Base-by-base conservation (phyloP, 768 basidiomycete species). In the Mycena rosella region DNA sequence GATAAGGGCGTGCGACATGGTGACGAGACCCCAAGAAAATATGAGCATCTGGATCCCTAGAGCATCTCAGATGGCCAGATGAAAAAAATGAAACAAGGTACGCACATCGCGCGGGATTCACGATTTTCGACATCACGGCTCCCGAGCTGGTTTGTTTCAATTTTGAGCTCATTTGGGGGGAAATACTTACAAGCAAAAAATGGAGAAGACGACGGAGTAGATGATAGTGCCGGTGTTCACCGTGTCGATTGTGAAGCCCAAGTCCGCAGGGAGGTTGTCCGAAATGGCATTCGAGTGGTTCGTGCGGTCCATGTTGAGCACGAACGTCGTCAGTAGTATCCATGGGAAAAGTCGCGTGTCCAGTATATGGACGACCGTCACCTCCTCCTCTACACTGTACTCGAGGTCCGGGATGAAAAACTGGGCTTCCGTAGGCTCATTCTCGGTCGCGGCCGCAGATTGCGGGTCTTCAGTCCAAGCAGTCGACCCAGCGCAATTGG, bases 251-350 rank as follows among this genome's bases (percentile, higher is more conserved):
- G 74, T 79, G 65, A 83, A 82, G 3, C 81, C 81, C 15, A 83
- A 68, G 63, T 83, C 81, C 11, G 67, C 68, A 0, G 81, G 79
- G 2, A 82, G 71, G 57, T 80, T 79, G 67, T 82, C 81, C 24
- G 79, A 81, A 36, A 82, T 79, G 1, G 81, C 81, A 51, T 82
- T 82, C 8, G 79, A 80, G 65, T 75, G 76, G 67, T 82, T 82
- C 18, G 81, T 82, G 15, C 81, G 75, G 47, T 82, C 81, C 80
- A 81, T 81, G 68, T 81, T 81, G 40, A 75, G 63, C 42, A 44
- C 42, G 27, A 58, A 58, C 9, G 56, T 58, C 38, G 44, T 58
- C 11, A 65, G 56, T 3, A 65, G 56, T 24, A 65, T 42, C 52
- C n/a, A 34, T 3, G 63, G 63, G n/a, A 58, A 58, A 18, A 65